phyloP scores from a whole-genome alignment of 129 eudicot genomes.

The Flaveria robusta region DNA sequence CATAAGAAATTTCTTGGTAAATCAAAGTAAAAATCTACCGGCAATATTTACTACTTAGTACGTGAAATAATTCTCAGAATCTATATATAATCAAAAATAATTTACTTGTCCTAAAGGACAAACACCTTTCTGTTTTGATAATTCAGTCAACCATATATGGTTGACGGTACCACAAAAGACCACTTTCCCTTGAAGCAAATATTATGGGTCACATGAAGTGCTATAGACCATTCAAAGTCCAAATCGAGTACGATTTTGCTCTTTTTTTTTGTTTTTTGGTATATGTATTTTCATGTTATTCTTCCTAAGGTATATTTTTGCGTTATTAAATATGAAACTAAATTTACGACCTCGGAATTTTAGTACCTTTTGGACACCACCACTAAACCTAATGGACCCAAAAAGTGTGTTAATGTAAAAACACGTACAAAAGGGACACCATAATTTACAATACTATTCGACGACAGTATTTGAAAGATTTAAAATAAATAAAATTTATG shows the following conservation, averaged over 20 bases:
- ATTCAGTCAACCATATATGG: background rate
- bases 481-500: background rate
- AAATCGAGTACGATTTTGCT: slow-evolving; percentile 2
- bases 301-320: background rate
- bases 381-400: slow-evolving; percentile 7
- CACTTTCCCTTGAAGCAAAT: slow-evolving; percentile 14
- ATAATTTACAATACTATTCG: background rate
- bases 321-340: background rate
- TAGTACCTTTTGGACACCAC: slow-evolving; percentile 20
- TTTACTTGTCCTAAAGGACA: background rate
- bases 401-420: background rate
- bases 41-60: too few relatives aligned
- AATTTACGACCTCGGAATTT: slow-evolving; percentile 1
- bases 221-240: background rate
- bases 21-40: too few relatives aligned
- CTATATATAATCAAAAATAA: too few relatives aligned
- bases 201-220: slow-evolving; percentile 35
- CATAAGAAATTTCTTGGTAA: too few relatives aligned
- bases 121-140: background rate
- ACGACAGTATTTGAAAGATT: background rate
- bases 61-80: too few relatives aligned
- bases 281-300: slow-evolving; percentile 9
- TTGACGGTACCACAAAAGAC: slow-evolving; percentile 21
- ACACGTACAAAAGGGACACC: background rate
- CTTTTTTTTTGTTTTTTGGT: slow-evolving; percentile 9